Evolutionary conservation across 2,329 filamentous ascomycete genomes (phyloP).

Genomic region (Botrytis tulipae): DNA sequence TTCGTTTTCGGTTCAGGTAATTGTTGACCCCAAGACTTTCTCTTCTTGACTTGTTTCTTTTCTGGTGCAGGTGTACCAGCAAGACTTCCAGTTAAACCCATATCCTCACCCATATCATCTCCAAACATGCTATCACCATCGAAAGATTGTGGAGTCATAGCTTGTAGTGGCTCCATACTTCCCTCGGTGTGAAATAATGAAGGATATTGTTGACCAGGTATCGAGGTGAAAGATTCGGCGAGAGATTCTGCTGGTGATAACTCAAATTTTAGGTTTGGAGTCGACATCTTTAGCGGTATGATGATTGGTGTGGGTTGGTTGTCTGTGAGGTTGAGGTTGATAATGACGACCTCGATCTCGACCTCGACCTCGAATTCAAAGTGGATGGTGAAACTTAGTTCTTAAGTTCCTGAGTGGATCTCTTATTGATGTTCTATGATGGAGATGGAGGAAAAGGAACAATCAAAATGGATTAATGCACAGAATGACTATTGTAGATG

Average conservation of each 20-base stretch:
- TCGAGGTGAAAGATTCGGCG: constrained; percentile 38
- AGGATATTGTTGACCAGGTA: constrained; percentile 37
- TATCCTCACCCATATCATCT: constrained; percentile 22
- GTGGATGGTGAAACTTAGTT: not conserved
- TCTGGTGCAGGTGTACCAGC: constrained; percentile 43
- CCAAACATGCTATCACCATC: constrained; percentile 39
- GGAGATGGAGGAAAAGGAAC: not conserved
- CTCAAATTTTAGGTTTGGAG: constrained; percentile 38
- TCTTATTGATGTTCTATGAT: not conserved
- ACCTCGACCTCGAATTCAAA: not conserved
- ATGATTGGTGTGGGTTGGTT: not conserved
- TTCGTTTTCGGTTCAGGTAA: constrained; percentile 96
- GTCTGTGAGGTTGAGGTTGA: not conserved
- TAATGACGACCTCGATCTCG: not conserved
- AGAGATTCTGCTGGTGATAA: constrained; percentile 37
- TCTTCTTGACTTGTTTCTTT: constrained; percentile 83
- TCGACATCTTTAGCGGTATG: constrained; percentile 23
- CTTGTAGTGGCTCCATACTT: constrained; percentile 34
- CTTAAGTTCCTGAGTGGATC: not conserved
- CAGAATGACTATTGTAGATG: constrained; percentile 2
- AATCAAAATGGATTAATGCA: not conserved
- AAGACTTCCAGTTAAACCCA: constrained; percentile 24
- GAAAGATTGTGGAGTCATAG: constrained; percentile 38
- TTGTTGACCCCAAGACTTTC: constrained; percentile 98
- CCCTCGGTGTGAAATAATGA: constrained; percentile 34